These are phyloP conservation scores for Sarcodon aspratus DNA, from an alignment of 768 basidiomycete genomes.

Conservation along the genomic window DNA sequence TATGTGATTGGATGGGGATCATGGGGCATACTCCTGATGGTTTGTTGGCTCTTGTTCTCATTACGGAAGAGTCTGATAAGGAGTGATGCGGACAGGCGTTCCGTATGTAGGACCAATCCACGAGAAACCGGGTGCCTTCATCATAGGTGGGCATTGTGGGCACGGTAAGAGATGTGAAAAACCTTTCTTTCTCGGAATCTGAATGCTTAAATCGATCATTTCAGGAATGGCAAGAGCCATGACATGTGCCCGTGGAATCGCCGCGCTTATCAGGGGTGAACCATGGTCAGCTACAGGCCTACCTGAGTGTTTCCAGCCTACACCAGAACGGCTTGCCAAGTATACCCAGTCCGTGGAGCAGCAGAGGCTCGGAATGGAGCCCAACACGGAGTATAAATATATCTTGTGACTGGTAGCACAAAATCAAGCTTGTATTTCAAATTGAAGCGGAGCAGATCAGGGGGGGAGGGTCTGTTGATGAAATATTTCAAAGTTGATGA, in stretches of 20 bases:
- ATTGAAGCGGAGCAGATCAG: too few relatives aligned
- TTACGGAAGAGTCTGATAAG: too few relatives aligned
- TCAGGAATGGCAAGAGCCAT: neutral
- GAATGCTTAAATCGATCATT: neutral
- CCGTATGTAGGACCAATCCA: neutral
- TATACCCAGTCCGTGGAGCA: neutral
- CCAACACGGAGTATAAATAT: too few relatives aligned
- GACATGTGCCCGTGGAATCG: neutral
- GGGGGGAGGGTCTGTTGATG: too few relatives aligned
- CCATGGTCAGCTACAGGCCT: neutral
- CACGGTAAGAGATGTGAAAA: neutral
- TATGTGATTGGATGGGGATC: slow-evolving; percentile 14
- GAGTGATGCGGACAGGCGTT: neutral
- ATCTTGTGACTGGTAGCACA: too few relatives aligned
- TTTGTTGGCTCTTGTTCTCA: neutral
- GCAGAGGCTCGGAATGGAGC: too few relatives aligned
- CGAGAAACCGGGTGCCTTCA: neutral
- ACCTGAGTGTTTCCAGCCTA: neutral
- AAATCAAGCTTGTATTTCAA: too few relatives aligned
- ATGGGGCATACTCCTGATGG: slow-evolving; percentile 8
- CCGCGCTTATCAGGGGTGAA: neutral
- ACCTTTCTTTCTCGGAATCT: too few relatives aligned
- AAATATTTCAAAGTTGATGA: too few relatives aligned
- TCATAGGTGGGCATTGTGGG: neutral
- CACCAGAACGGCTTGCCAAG: neutral